Base-by-base conservation (phyloP, 306 rosid species). In the Abrus precatorius region DNA sequence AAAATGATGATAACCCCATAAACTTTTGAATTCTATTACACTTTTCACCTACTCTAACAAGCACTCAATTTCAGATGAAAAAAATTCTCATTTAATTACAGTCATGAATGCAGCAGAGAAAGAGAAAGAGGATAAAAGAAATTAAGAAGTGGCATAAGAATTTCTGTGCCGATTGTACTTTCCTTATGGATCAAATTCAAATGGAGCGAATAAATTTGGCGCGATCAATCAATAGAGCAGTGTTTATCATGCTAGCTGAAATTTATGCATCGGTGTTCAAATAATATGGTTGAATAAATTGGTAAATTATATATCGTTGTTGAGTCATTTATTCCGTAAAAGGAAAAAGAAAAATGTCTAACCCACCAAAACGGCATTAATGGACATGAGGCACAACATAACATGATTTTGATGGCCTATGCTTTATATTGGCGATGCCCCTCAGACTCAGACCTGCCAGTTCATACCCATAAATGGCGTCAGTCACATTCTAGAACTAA, bases 351-450 rank as follows among this genome's bases (percentile, higher is more conserved):
- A 9, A 57, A 56, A 41, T 4, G 30, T 50, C 59, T 57, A 71
- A 83, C 62, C 85, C 61, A 75, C 66, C 11, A 59, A 80, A 72
- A 59, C 87, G 85, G 89, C 85, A 83, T 80, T 86, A 80, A 86
- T 80, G 80, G 59, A 30, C 20, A 66, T 5, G 70, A 83, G 62
- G 77, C 56, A 63, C 8, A 48, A 54, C 33, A 29, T 54, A 55
- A 44, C 69, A 65, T 52, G 50, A 71, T 62, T 79, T 78, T 10
- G 74, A 73, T 66, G 61, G 69, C 45, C 12, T 64, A 63, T 41
- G 68, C 2, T 30, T 63, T 65, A 70, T 44, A 50, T 72, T 72
- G 84, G 84, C 10, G 82, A 14, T 63, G 56, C 38, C 60, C 41
- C 49, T 27, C n/a, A 29, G 20, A 1, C 4, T 55, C 33, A 38